Base-by-base conservation (phyloP, 2,329 filamentous ascomycete genomes). In the Colletotrichum brevisporum region DNA sequence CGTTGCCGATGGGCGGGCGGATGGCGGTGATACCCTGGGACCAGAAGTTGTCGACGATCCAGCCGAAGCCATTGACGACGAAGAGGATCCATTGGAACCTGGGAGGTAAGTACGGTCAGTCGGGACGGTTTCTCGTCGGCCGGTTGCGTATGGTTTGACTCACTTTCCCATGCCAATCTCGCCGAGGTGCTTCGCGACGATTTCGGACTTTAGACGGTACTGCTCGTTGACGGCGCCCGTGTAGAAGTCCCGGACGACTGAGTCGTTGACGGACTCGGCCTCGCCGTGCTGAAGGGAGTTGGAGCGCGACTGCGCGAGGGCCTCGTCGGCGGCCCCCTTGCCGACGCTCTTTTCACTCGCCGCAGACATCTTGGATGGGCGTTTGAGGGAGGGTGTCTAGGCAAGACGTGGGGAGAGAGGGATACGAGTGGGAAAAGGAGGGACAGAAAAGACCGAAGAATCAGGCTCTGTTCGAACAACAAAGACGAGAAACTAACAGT, bases 21-120 rank as follows among this genome's bases (percentile, higher is more conserved):
- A 78, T 73, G 9, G 78, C 78, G 15, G 75, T 77, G 69, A 80
- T 78, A 26, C 78, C 79, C 67, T 81, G 79, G 6, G 74, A 77
- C 77, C 78, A 81, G 66, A 81, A 79, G 67, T 84, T 84, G 74
- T 84, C 82, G 18, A 82, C 77, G 52, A 83, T 81, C 80, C 81
- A 84, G 24, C 83, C 83, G 50, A 83, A 82, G 31, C 83, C 83
- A n/a, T 78, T 83, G n/a, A 84, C 79, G 15, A 83, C 74, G 70
- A 84, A 84, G 2, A 85, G 77, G 8, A 75, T 75, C 81, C 82
- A 83, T 75, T 84, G 82, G 56, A 79, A 79, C 16, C 76, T 78
- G 26, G 1, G 21, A n/a, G 13, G 21, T 18, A n/a, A 12, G 10
- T 16, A 1, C 10, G 47, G n/a, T 24, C 8, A 18, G 47, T 10